Conservation (phyloP, 495 filamentous ascomycete genomes). For the Aspergillus carlsbadensis region DNA sequence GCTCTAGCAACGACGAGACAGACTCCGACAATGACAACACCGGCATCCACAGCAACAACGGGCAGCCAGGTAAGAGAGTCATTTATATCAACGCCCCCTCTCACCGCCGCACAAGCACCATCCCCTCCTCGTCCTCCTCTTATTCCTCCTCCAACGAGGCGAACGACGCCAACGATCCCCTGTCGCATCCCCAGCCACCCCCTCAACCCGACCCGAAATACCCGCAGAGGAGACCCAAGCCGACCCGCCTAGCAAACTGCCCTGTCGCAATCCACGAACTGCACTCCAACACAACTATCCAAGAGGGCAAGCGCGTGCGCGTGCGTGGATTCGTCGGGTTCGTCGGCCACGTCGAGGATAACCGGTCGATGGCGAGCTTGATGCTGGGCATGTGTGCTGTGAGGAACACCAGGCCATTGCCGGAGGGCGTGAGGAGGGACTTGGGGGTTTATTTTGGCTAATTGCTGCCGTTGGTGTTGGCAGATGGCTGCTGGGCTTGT, state of each 20-base stretch:
- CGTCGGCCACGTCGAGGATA: constrained; percentile 21
- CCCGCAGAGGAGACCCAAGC: not conserved
- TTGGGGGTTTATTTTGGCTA: not conserved
- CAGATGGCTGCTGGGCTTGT: too few species aligned
- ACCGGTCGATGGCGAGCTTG: constrained; percentile 15
- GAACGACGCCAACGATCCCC: not conserved
- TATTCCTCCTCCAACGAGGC: not conserved
- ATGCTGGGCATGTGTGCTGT: constrained; percentile 19
- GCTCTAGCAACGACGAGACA: not conserved
- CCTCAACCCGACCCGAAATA: not conserved
- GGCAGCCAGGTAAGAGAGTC: not conserved
- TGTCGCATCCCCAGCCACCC: too few species aligned
- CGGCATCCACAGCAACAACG: not conserved
- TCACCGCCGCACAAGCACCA: not conserved
- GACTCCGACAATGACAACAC: not conserved
- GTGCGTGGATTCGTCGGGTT: constrained; percentile 14
- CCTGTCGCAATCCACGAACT: constrained; percentile 16
- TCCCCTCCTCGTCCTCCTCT: not conserved
- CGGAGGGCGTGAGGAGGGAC: not conserved
- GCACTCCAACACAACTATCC: not conserved
- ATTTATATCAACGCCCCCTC: not conserved
- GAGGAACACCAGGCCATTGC: not conserved
- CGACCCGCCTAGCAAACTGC: constrained; percentile 1
- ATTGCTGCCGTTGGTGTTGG: not conserved
- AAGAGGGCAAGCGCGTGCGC: not conserved